Evolutionary conservation across 768 basidiomycete species (phyloP), one percentile per base, ranked within the genome.

Genomic region (Wakefieldia striispora): DNA sequence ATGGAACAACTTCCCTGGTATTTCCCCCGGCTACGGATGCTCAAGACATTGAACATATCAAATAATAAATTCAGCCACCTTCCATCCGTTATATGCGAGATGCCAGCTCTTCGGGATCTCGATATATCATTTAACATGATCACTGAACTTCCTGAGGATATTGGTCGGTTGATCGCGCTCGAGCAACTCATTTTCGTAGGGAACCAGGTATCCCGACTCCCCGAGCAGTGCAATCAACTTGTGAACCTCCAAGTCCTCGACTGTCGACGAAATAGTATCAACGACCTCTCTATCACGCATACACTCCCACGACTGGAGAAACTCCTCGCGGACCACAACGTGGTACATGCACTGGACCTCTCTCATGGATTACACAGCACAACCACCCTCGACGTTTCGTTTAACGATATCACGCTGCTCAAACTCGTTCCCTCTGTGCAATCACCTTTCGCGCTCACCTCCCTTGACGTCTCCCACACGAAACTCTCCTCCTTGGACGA

Each of bases 71-170:
- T 97, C 66, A 78, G 78, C 24, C 62, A 61, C 7, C 75, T 98
- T 43, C 95, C 95, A 0, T 56, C 72, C 0, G 88, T 88, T 31
- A 79, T 99, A 23, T 83, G 80, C 65, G 74, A 85, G 52, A 80
- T 98, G 61, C 68, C 73, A 5, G 77, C 72, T n/a, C 79, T 99
- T 17, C 72, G 78, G 33, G 91, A 95, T 58, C 82, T 99, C 17
- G 95, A 98, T 60, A 75, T 97, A 34, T 98, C 97, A 0, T 97
- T 97, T 76, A 99, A 99, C 72, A 82, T 78, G 66, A 84, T 98
- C 50, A 75, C 80, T 0, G 81, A 84, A 42, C 77, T 98, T 2
- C 94, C 95, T 0, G 82, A 88, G 31, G 82, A 86, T 37, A 82
- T 98, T 37, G 88, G 88, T 1, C 70, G 78, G 29, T 74, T 98